Evolutionary conservation across 2,329 filamentous ascomycete species (phyloP).

Genomic region (Fusarium virguliforme): DNA sequence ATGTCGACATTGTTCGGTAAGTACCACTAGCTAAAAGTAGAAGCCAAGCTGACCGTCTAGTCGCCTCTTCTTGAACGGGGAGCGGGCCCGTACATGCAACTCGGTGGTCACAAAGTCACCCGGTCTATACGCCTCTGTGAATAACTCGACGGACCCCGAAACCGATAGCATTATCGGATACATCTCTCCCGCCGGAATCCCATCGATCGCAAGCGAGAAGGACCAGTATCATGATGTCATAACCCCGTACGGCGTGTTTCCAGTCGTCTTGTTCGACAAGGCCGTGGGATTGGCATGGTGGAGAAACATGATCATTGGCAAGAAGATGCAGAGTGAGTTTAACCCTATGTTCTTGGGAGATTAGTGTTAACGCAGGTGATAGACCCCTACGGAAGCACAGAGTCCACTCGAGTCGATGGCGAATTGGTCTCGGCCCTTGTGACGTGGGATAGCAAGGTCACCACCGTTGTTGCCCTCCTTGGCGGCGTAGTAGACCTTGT

Average conservation of each 20-base stretch:
- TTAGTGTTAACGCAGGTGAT: no score
- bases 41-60: slow-evolving; percentile 28
- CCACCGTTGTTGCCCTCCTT: slow-evolving; percentile 58
- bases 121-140: slow-evolving; percentile 61
- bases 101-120: slow-evolving; percentile 57
- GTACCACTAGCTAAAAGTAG: not conserved
- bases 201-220: slow-evolving; percentile 59
- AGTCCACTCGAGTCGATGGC: slow-evolving; percentile 59
- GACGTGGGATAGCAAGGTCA: slow-evolving; percentile 63
- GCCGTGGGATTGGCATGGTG: slow-evolving; percentile 61
- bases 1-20: slow-evolving; percentile 59
- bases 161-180: slow-evolving; percentile 58
- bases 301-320: slow-evolving; percentile 60
- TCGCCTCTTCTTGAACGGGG: slow-evolving; percentile 59
- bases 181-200: slow-evolving; percentile 61
- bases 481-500: slow-evolving; percentile 59
- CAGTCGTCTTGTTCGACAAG: slow-evolving; percentile 57
- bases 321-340: slow-evolving; percentile 62
- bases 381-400: slow-evolving; percentile 61
- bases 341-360: not conserved
- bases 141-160: slow-evolving; percentile 59
- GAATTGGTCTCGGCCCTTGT: slow-evolving; percentile 58
- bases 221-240: slow-evolving; percentile 61
- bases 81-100: slow-evolving; percentile 61
- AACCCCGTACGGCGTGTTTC: slow-evolving; percentile 60